Conservation (phyloP, 331 rosid species). For the Cydonia oblonga region DNA sequence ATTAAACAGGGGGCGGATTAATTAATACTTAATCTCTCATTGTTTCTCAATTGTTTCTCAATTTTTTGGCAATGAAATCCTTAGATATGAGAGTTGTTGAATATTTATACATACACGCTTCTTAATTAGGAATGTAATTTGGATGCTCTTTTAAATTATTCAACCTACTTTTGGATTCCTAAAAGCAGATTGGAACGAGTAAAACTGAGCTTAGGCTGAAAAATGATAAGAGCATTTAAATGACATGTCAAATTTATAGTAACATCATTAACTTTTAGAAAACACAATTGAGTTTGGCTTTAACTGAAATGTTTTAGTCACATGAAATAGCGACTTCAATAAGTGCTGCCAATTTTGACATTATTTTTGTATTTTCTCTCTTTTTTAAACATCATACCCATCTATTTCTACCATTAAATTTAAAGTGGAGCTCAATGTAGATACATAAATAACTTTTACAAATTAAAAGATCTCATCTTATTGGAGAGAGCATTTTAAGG, state of each 20-base stretch:
- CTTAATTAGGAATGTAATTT: background rate
- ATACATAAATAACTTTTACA: background rate
- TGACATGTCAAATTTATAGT: accelerated
- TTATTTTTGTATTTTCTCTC: no score
- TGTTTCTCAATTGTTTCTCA: background rate
- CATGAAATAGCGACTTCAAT: accelerated
- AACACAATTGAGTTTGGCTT: accelerated
- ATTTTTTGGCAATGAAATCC: background rate
- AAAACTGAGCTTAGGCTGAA: background rate
- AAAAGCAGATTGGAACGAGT: accelerated
- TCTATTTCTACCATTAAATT: no score
- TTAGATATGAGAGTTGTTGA: background rate
- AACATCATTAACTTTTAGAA: no score
- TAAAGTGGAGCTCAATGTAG: background rate
- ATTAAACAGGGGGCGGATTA: background rate
- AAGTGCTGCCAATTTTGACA: no score
- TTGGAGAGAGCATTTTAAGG: no score
- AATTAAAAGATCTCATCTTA: background rate
- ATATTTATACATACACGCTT: background rate
- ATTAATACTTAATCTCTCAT: background rate
- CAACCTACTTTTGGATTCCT: background rate
- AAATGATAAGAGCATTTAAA: no score
- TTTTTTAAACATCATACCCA: no score
- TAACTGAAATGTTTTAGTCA: no score
- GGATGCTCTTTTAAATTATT: background rate